Base-by-base conservation (phyloP, 2,329 filamentous ascomycete species). In the Saccharata proteae region DNA sequence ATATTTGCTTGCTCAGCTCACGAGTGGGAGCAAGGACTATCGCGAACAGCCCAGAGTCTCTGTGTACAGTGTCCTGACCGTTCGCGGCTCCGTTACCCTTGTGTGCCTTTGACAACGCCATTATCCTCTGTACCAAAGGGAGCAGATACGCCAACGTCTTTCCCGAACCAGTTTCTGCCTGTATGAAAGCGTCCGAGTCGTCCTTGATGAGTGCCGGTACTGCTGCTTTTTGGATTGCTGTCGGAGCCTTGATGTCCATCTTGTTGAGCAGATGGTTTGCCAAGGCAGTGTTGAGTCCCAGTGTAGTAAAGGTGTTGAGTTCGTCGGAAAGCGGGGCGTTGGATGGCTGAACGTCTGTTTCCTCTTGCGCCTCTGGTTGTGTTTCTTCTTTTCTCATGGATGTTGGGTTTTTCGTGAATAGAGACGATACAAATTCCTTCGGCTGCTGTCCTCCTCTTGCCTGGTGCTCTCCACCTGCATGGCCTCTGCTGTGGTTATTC, bases 141-240 rank as follows among this genome's bases (percentile, higher is more conserved):
- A 98, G 62, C 4, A 98, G 67, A 52, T 98, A 98, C n/a, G 90
- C 83, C 38, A 98, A 61, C 0, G 90, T 98, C 61, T 98, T 98
- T 59, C 90, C 90, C 0, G 90, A 98, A 43, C 90, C 90, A 0
- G 90, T 98, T 59, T 98, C 80, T 3, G 90, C 92, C 54, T 96
- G 90, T 19, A 98, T 79, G 47, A 98, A 98, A 2, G 86, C 86
- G 61, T 98, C 90, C 26, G 73, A 77, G 44, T 93, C 80, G 32
- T 80, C 77, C 24, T 76, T 76, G 26, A 93, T 58, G 38, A 98
- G 61, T 44, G 90, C 77, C 24, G 80, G 69, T 22, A 98, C 77
- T 1, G 88, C 80, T 39, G 82, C 83, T 45, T 86, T 86, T 58
- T 98, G 90, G 50, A 98, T 94, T 1, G 83, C 84, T 0, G 90